These are phyloP conservation scores for Leptomonas pyrrhocoris DNA, from an alignment of 208 protist genomes.

Conservation along the genomic window DNA sequence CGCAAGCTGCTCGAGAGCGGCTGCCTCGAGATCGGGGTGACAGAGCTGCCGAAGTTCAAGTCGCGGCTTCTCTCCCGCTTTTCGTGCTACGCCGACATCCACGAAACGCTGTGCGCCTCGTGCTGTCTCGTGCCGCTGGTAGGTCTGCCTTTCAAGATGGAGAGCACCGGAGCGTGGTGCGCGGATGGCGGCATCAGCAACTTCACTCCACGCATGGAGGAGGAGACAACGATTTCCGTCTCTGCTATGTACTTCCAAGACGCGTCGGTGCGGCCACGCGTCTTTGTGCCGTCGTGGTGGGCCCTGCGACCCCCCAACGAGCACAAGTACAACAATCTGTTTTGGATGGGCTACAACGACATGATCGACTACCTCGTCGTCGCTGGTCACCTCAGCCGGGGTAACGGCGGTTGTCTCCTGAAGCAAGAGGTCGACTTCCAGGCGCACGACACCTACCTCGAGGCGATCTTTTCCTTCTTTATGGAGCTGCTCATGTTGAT, in stretches of 20 bases:
- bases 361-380: slow-evolving; percentile 73
- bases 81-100: slow-evolving; percentile 46
- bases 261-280: slow-evolving; percentile 61
- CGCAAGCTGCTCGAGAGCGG: slow-evolving; percentile 42
- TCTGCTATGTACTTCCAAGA: slow-evolving; percentile 84
- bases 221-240: slow-evolving; percentile 66
- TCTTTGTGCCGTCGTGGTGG: slow-evolving; percentile 83
- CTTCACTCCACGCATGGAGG: slow-evolving; percentile 68
- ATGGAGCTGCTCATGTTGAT: slow-evolving; percentile 59
- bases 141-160: slow-evolving; percentile 69
- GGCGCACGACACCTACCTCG: slow-evolving; percentile 33
- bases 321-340: slow-evolving; percentile 60
- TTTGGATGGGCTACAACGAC: slow-evolving; percentile 84
- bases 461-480: slow-evolving; percentile 41
- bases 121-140: slow-evolving; percentile 79
- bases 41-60: slow-evolving; percentile 59
- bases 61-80: slow-evolving; percentile 49
- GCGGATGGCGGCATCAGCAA: slow-evolving; percentile 70
- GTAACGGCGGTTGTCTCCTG: slow-evolving; percentile 38
- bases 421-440: slow-evolving; percentile 49
- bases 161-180: slow-evolving; percentile 70
- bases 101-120: slow-evolving; percentile 61
- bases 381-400: slow-evolving; percentile 31
- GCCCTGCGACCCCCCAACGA: slow-evolving; percentile 54
- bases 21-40: slow-evolving; percentile 72